These are phyloP conservation scores for Aureobasidium vineae DNA, from an alignment of 2,329 filamentous ascomycete genomes.

Conservation along the genomic window DNA sequence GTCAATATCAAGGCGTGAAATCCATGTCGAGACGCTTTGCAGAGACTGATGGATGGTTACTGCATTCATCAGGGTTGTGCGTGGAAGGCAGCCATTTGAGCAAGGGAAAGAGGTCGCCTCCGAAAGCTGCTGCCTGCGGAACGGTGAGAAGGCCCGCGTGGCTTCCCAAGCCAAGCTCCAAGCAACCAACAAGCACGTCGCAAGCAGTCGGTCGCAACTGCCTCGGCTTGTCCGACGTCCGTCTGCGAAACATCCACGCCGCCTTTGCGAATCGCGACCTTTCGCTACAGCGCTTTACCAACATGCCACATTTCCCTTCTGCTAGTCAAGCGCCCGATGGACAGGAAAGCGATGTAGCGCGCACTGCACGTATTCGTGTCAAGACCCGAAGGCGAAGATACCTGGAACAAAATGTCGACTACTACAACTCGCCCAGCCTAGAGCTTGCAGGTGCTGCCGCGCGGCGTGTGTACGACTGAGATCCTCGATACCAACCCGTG, in stretches of 20 bases:
- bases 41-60: slow-evolving; percentile 1
- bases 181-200: slow-evolving; percentile 10
- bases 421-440: slow-evolving; percentile 61
- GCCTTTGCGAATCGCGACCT: not conserved
- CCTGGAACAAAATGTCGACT: slow-evolving; percentile 68
- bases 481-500: slow-evolving; percentile 26
- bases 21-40: slow-evolving; percentile 10
- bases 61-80: slow-evolving; percentile 6
- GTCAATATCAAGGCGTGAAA: not conserved
- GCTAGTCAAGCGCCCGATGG: not conserved
- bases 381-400: slow-evolving; percentile 80
- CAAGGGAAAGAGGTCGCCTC: slow-evolving; percentile 4
- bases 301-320: slow-evolving; percentile 24
- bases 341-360: slow-evolving; percentile 29
- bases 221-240: slow-evolving; percentile 17
- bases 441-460: slow-evolving; percentile 56
- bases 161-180: slow-evolving; percentile 13
- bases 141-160: slow-evolving; percentile 23
- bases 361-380: slow-evolving; percentile 50
- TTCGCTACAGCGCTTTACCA: not conserved
- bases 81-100: slow-evolving; percentile 25
- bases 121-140: slow-evolving; percentile 26
- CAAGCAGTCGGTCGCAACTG: slow-evolving; percentile 15
- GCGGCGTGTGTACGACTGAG: slow-evolving; percentile 22
- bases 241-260: slow-evolving; percentile 1